Percentiles rank a stretch among this genome's conserved stretches.
Evolutionary conservation across 1,139 yeast species (phyloP).

Genomic region (Sugiyamaella neomexicana): DNA sequence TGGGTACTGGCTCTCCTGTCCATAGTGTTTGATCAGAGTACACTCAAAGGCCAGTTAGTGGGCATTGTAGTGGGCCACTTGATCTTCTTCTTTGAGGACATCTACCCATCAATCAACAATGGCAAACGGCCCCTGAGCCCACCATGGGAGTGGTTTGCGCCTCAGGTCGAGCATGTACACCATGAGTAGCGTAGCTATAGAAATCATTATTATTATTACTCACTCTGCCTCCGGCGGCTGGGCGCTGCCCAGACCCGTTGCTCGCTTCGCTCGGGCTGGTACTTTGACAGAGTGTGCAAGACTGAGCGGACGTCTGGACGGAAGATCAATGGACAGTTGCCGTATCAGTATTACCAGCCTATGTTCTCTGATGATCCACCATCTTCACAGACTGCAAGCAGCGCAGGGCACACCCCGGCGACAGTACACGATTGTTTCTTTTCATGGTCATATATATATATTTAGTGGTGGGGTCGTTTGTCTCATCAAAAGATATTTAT

Average conservation of each 20-base stretch:
- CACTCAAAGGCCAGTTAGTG: constrained; percentile 37
- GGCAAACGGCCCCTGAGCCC: constrained; percentile 39
- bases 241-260: constrained; percentile 5
- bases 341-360: no score
- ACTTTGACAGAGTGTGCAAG: not conserved
- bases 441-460: constrained; percentile 1
- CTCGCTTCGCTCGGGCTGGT: not conserved
- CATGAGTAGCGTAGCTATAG: not conserved
- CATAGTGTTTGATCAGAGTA: constrained; percentile 29
- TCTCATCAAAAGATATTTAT: constrained; percentile 27
- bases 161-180: constrained; percentile 15
- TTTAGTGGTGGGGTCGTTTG: constrained; percentile 1
- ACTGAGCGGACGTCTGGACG: not conserved
- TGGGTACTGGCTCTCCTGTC: constrained; percentile 39
- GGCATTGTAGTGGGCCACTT: constrained; percentile 49
- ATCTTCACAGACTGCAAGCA: no score
- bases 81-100: constrained; percentile 46
- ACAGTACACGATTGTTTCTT: no score
- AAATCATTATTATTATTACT: no score
- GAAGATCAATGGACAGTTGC: no score
- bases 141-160: constrained; percentile 40
- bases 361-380: no score
- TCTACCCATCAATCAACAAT: constrained; percentile 44
- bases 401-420: no score
- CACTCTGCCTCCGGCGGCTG: constrained; percentile 5